Evolutionary conservation across 352 stramenopile genomes (phyloP), one percentile per base, ranked within the genome.

Genomic region (Phytophthora sansomeana): DNA sequence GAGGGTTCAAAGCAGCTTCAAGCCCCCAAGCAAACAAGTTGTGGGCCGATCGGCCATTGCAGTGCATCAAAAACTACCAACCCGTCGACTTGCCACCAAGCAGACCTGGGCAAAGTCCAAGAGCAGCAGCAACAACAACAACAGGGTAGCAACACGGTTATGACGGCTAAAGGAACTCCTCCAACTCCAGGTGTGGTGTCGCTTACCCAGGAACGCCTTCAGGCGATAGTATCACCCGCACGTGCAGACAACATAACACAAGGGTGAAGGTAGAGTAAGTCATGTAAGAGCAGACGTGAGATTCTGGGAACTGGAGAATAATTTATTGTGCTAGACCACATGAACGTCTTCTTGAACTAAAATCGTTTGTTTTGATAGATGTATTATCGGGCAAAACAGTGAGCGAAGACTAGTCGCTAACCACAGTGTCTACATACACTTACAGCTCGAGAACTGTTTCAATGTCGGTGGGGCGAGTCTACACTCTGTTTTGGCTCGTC

Each of bases 401-500:
- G 26, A 56, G 24, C 50, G 19, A 24, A 26, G 17, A 36, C 2
- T 7, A 28, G 57, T 33, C 47, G 51, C 16, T 50, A 30, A 58
- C 49, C 26, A 48, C 39, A 29, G 56, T 36, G 33, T 52, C 62
- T 58, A 72, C 49, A 64, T 56, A 70, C 29, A 71, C 46, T 49
- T 46, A 58, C 48, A 74, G 57, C 19, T 52, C n/a, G 14, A 24
- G 21, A 24, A 3, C 21, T 24, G 21, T 24, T 24, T 24, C 21
- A 24, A 24, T 47, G 46, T n/a, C 21, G 17, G 36, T 54, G 10
- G 7, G 55, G 29, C 11, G 17, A 44, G 43, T 55, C 32, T 63
- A 72, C n/a, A 72, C 55, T 58, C 35, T 44, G 50, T 70, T 75
- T 41, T 66, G 8, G 35, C 64, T 76, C 11, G 61, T 67, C 9